These are phyloP conservation scores for Betula pendula DNA, from an alignment of 306 rosid genomes.

Conservation along the genomic window DNA sequence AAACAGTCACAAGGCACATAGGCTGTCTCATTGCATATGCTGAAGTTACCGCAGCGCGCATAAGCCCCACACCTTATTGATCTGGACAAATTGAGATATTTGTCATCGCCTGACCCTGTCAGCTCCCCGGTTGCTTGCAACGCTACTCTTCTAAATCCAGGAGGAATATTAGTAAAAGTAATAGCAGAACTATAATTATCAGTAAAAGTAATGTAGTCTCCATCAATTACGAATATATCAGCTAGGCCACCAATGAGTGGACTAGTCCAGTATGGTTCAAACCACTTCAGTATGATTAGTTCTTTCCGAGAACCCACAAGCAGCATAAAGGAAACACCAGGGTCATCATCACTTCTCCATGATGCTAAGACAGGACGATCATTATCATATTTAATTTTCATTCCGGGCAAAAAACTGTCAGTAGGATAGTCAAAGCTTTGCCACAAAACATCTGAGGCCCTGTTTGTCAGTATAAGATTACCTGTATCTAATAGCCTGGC, in stretches of 20 bases:
- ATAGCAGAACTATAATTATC: too few relatives aligned
- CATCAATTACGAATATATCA: not conserved
- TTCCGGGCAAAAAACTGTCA: not conserved
- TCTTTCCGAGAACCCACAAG: too few relatives aligned
- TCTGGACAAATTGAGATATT: too few relatives aligned
- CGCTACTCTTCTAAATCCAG: too few relatives aligned
- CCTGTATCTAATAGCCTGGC: not conserved
- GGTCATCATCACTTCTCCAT: too few relatives aligned
- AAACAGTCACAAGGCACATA: not conserved
- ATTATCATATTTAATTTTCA: not conserved
- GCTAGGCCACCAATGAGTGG: not conserved
- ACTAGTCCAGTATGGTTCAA: not conserved
- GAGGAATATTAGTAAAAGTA: too few relatives aligned
- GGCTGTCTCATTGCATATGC: not conserved
- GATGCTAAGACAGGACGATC: not conserved
- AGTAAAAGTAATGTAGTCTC: too few relatives aligned
- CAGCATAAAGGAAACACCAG: too few relatives aligned
- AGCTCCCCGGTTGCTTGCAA: too few relatives aligned
- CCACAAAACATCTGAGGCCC: not conserved
- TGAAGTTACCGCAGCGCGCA: rapidly evolving
- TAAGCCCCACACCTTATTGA: too few relatives aligned
- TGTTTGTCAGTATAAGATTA: not conserved
- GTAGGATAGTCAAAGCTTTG: conserved; percentile 1
- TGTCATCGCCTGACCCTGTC: too few relatives aligned
- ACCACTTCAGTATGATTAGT: too few relatives aligned